phyloP scores from a whole-genome alignment of 1,284 basidiomycete genomes.

The Pascua guehoae region DNA sequence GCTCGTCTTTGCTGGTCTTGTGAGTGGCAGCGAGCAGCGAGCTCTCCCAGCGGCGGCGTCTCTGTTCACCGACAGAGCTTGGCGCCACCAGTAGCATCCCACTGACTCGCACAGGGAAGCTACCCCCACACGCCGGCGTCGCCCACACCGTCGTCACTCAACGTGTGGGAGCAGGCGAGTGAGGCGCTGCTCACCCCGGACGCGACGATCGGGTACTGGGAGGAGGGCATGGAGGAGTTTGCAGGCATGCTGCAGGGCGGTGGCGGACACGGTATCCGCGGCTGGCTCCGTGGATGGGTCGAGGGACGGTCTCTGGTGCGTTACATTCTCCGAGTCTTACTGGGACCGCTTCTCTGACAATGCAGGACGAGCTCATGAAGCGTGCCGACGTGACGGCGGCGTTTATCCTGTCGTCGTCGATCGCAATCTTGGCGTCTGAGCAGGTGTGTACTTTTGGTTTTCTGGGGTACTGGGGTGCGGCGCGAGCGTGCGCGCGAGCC shows the following conservation, averaged over 20 bases:
- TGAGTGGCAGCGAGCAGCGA: constrained; percentile 19
- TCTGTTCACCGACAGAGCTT: not conserved
- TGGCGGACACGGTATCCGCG: constrained; percentile 29
- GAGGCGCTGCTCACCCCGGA: constrained; percentile 44
- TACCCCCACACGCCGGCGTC: constrained; percentile 47
- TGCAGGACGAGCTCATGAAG: constrained; percentile 45
- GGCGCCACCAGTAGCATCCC: not conserved
- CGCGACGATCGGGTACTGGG: constrained; percentile 42
- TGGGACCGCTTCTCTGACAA: constrained; percentile 12
- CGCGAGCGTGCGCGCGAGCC: too few species aligned
- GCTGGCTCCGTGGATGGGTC: constrained; percentile 47
- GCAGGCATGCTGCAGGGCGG: constrained; percentile 27
- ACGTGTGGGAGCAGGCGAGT: constrained; percentile 45
- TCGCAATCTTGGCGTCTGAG: constrained; percentile 45
- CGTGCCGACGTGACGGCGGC: constrained; percentile 45
- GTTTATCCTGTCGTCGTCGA: constrained; percentile 46
- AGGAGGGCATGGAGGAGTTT: constrained; percentile 40
- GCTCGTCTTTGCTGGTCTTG: constrained; percentile 45
- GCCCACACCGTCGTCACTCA: constrained; percentile 41
- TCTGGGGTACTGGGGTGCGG: too few species aligned
- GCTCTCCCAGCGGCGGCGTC: not conserved
- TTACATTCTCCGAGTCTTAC: not conserved
- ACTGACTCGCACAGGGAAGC: constrained; percentile 37
- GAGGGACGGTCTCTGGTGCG: constrained; percentile 42
- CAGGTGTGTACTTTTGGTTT: constrained; percentile 27